phyloP scores from a whole-genome alignment of 257 asterid genomes.

The Solanum clarkiae region DNA sequence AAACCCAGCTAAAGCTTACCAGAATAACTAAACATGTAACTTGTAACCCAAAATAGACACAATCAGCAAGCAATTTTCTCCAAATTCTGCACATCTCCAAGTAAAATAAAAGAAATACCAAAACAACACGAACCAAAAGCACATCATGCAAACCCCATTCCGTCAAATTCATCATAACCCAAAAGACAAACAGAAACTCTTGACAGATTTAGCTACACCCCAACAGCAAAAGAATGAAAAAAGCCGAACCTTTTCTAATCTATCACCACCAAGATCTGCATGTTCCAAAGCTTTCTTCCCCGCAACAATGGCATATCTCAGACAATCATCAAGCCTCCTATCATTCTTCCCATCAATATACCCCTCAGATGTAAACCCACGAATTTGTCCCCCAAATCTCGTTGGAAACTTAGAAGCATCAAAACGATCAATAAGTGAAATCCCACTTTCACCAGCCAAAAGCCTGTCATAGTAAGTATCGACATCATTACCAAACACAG shows the following conservation, averaged over 20 bases:
- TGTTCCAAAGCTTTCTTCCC: constrained; percentile 41
- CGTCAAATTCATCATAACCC: not conserved
- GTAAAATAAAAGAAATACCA: not conserved
- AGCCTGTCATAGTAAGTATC: constrained; percentile 31
- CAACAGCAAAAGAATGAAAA: not conserved
- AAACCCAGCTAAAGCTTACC: not conserved
- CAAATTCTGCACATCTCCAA: not conserved
- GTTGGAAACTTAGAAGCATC: constrained; percentile 52
- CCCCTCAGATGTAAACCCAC: constrained; percentile 37
- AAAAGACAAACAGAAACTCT: not conserved
- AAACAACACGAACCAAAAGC: not conserved
- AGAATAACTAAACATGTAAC: not conserved
- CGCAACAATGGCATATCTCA: constrained; percentile 43
- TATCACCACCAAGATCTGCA: constrained; percentile 39
- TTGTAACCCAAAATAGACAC: not conserved
- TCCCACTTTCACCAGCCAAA: constrained; percentile 47
- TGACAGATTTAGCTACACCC: not conserved
- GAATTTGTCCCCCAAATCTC: constrained; percentile 47
- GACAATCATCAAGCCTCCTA: constrained; percentile 46
- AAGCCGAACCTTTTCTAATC: constrained; percentile 13
- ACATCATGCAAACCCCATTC: not conserved
- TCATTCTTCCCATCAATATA: constrained; percentile 55
- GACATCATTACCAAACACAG: constrained; percentile 42
- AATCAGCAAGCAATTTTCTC: not conserved
- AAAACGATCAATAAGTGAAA: constrained; percentile 38